Evolutionary conservation across 2,329 filamentous ascomycete genomes (phyloP), one percentile per base, ranked within the genome.

Genomic region (Ascochyta pisi): DNA sequence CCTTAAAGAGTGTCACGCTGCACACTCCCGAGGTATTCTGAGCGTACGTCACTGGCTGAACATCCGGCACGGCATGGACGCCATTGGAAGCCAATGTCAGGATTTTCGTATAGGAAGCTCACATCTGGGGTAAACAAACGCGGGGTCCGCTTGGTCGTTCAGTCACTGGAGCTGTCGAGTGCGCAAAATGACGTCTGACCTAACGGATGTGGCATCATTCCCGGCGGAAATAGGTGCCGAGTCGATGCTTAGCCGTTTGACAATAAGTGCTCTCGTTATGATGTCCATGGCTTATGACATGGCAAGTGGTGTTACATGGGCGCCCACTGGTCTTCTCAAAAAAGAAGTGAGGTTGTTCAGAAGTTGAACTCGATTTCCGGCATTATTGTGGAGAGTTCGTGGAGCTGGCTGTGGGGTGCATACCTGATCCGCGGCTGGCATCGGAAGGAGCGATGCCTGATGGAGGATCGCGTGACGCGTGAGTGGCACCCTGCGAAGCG

Each of bases 361-460:
- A 35, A 15, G 7, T 37, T 26, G 24, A 29, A 29, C 42, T 26
- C n/a, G 10, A 33, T 39, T 23, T 16, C 23, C 39, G 39, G 40
- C 40, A 22, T 45, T 52, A 48, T 48, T 44, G 54, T 57, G 49
- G 54, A 49, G 54, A 34, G 24, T 7, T 7, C 33, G 7, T 48
- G 53, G 52, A 51, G 31, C 37, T 51, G 27, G 23, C 13, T 51
- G 49, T 52, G 54, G 54, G 48, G 48, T 44, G 33, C 43, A 34
- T 42, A 41, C n/a, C 26, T 26, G 39, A 48, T 57, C 37, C 29
- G 38, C 37, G 29, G 42, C 42, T 48, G 43, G 43, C 48, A 52
- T 52, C 29, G 9, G 19, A 22, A 45, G 29, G 39, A 53, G 27
- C 54, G 48, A 52, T 45, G 54, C 54, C 44, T 57, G 49, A 57